phyloP scores from a whole-genome alignment of 2,329 filamentous ascomycete genomes.

The Claviceps paspali region DNA sequence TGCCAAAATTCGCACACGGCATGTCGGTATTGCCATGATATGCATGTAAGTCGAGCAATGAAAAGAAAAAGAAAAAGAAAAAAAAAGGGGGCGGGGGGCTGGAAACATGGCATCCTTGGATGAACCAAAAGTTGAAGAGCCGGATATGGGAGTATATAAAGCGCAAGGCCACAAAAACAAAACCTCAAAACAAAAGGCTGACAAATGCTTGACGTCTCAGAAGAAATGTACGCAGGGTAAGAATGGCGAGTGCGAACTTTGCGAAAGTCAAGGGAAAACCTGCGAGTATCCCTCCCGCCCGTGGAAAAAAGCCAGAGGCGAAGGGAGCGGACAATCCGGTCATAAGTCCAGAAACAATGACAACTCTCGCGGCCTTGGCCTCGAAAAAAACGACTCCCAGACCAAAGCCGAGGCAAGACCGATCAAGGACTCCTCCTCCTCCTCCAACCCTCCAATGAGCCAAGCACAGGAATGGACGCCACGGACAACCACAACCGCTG shows the following conservation, averaged over 20 bases:
- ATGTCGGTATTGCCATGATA: too few relatives aligned
- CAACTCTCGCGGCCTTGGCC: too few relatives aligned
- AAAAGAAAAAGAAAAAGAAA: conserved; percentile 19
- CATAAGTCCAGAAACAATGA: not conserved
- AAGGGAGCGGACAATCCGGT: not conserved
- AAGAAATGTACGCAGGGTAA: conserved; percentile 24
- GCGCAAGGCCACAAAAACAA: not conserved
- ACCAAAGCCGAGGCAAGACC: too few relatives aligned
- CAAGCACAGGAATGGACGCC: too few relatives aligned
- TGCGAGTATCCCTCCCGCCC: conserved; percentile 22
- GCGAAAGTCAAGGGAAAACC: conserved; percentile 13
- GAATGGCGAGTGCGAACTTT: conserved; percentile 22
- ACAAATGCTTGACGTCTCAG: conserved; percentile 8
- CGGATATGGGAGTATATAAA: too few relatives aligned
- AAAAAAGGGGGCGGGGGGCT: not conserved
- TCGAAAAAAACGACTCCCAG: too few relatives aligned
- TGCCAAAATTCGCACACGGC: conserved; percentile 24
- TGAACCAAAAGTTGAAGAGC: not conserved
- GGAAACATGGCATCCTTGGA: not conserved
- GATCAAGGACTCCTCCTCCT: too few relatives aligned
- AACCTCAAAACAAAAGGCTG: not conserved
- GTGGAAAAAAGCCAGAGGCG: conserved; percentile 12
- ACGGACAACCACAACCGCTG: too few relatives aligned
- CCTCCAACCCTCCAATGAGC: too few relatives aligned
- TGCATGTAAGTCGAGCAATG: conserved; percentile 24